phyloP scores from a whole-genome alignment of 2,329 filamentous ascomycete genomes.

The Colletotrichum camelliae region DNA sequence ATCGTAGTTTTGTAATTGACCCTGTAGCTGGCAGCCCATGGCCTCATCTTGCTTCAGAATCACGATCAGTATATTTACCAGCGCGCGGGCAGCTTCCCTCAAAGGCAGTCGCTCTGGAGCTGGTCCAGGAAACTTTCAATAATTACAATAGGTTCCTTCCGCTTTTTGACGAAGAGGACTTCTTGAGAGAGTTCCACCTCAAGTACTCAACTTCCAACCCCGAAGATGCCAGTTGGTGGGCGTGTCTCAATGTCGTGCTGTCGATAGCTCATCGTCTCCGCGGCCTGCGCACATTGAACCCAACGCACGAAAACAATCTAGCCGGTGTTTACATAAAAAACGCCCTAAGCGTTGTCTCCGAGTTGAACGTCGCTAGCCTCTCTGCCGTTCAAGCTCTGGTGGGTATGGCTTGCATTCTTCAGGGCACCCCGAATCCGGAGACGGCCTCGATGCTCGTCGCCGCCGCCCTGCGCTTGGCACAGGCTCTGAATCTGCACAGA shows the following conservation, averaged over 20 bases:
- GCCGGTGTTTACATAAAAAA: neutral
- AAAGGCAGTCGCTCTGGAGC: neutral
- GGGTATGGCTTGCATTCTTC: conserved; percentile 27
- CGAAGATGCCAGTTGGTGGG: neutral
- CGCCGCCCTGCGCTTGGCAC: conserved; percentile 26
- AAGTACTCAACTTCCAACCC: neutral
- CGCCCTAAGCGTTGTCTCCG: conserved; percentile 16
- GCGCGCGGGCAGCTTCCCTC: neutral
- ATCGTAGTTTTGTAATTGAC: neutral
- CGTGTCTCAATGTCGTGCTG: neutral
- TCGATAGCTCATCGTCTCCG: neutral
- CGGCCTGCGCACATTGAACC: neutral
- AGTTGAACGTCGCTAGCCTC: conserved; percentile 24
- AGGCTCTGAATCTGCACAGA: conserved; percentile 27
- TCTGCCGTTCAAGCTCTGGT: conserved; percentile 28
- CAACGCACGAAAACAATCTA: neutral
- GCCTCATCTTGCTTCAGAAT: neutral
- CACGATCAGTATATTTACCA: neutral
- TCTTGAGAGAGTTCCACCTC: neutral
- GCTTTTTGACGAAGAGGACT: neutral
- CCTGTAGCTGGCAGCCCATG: neutral
- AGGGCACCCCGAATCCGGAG: conserved; percentile 27
- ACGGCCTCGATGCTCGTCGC: conserved; percentile 25
- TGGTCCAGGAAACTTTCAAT: neutral
- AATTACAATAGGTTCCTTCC: neutral